Evolutionary conservation across 1,284 basidiomycete species (phyloP).

Genomic region (Trametes versicolor): DNA sequence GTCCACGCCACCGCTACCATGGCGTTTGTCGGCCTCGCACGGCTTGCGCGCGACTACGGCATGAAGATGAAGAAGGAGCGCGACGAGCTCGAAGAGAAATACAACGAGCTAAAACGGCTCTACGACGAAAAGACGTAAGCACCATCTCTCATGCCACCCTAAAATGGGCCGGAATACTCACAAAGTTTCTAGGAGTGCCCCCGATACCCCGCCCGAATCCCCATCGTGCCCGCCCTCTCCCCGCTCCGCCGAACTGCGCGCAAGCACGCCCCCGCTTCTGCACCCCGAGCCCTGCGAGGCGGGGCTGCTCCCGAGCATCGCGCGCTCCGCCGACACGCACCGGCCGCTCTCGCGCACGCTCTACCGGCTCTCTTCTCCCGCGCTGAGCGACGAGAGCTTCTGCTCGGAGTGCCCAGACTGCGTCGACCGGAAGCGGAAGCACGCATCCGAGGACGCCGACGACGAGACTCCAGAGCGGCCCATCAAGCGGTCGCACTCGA

Average conservation of each 20-base stretch:
- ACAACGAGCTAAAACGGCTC: constrained; percentile 45
- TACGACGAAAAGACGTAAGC: constrained; percentile 39
- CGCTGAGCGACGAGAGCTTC: constrained; percentile 41
- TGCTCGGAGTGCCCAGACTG: constrained; percentile 46
- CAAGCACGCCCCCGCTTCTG: constrained; percentile 20
- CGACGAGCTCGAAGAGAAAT: constrained; percentile 51
- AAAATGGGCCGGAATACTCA: not conserved
- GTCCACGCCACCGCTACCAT: constrained; percentile 64
- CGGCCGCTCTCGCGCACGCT: constrained; percentile 31
- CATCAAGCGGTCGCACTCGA: constrained; percentile 37
- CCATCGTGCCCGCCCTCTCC: constrained; percentile 26
- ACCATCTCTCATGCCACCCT: not conserved
- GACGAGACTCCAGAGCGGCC: constrained; percentile 25
- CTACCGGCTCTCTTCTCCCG: constrained; percentile 40
- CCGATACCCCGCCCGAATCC: constrained; percentile 24
- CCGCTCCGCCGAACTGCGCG: constrained; percentile 28
- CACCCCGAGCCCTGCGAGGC: constrained; percentile 28
- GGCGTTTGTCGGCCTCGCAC: constrained; percentile 59
- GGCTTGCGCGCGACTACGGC: constrained; percentile 58
- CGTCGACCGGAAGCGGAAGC: constrained; percentile 37
- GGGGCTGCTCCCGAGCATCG: constrained; percentile 24
- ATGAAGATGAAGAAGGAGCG: constrained; percentile 55
- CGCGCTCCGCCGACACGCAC: constrained; percentile 19
- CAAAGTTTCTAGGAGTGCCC: constrained; percentile 7
- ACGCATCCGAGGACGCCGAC: constrained; percentile 25